These are phyloP conservation scores for Elongisporangium undulatum DNA, from an alignment of 352 stramenopile species.

Conservation along the genomic window DNA sequence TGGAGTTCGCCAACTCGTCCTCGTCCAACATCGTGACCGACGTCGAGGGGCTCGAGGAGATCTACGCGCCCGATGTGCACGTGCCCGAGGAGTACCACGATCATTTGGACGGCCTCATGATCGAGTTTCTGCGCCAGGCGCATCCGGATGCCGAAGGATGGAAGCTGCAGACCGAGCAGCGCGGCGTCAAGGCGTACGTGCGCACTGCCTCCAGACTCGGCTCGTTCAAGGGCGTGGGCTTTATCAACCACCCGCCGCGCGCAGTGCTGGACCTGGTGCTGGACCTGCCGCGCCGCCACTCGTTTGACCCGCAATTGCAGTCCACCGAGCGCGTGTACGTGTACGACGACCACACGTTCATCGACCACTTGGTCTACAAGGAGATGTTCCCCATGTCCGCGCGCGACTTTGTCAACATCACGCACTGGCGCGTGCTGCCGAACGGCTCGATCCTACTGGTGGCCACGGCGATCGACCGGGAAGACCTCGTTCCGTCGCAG, in stretches of 20 bases:
- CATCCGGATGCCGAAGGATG: slow-evolving; percentile 45
- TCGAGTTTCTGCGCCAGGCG: slow-evolving; percentile 52
- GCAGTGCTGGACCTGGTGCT: slow-evolving; percentile 55
- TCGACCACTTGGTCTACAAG: slow-evolving; percentile 72
- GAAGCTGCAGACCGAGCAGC: slow-evolving; percentile 55
- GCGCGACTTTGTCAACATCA: slow-evolving; percentile 66
- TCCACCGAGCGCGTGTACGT: slow-evolving; percentile 40
- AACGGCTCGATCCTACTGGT: slow-evolving; percentile 53
- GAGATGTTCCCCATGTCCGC: slow-evolving; percentile 47
- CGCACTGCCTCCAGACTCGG: slow-evolving; percentile 33
- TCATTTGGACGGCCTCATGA: slow-evolving; percentile 48
- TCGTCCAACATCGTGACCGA: slow-evolving; percentile 24
- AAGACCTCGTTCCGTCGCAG: slow-evolving; percentile 32
- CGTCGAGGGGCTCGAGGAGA: slow-evolving; percentile 20
- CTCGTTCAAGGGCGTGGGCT: slow-evolving; percentile 51
- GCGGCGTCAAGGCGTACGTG: slow-evolving; percentile 55
- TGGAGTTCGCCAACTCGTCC: slow-evolving; percentile 19
- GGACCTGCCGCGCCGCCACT: slow-evolving; percentile 35
- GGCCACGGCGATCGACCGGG: slow-evolving; percentile 31
- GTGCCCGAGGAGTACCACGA: slow-evolving; percentile 32
- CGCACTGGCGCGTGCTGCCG: slow-evolving; percentile 64
- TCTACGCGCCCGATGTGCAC: slow-evolving; percentile 23
- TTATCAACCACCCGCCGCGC: slow-evolving; percentile 47
- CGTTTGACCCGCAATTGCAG: slow-evolving; percentile 57
- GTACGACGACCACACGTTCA: slow-evolving; percentile 68